These are phyloP conservation scores for Trichoderma reesei DNA, from an alignment of 495 filamentous ascomycete species.

Conservation along the genomic window DNA sequence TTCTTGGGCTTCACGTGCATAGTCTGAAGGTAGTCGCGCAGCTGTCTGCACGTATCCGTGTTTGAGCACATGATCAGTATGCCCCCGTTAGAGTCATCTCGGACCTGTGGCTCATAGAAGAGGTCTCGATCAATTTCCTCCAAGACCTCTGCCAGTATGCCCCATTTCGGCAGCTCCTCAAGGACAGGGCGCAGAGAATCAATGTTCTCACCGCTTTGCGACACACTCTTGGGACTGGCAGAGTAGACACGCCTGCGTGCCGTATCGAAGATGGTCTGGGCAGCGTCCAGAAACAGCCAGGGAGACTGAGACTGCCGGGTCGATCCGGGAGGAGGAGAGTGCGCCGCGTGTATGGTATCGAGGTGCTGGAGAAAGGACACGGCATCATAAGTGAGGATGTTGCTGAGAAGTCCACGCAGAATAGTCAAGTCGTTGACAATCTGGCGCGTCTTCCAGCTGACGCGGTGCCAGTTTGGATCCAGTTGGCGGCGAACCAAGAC, in stretches of 20 bases:
- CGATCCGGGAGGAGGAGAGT: slow-evolving; percentile 78
- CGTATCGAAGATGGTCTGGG: slow-evolving; percentile 85
- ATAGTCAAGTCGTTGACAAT: slow-evolving; percentile 84
- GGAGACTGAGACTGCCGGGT: slow-evolving; percentile 84
- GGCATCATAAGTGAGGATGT: slow-evolving; percentile 74
- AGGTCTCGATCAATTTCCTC: slow-evolving; percentile 89
- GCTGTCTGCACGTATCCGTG: slow-evolving; percentile 74
- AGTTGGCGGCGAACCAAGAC: slow-evolving; percentile 78
- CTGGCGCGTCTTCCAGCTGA: slow-evolving; percentile 88
- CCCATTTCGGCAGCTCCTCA: slow-evolving; percentile 94
- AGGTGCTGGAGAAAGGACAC: slow-evolving; percentile 89
- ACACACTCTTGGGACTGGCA: slow-evolving; percentile 25
- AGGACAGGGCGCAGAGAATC: slow-evolving; percentile 77
- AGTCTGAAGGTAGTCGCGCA: slow-evolving; percentile 81
- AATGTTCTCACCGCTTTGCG: slow-evolving; percentile 26
- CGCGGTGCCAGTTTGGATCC: slow-evolving; percentile 93
- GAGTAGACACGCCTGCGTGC: slow-evolving; percentile 86
- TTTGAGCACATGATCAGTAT: slow-evolving; percentile 94
- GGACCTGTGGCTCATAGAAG: slow-evolving; percentile 64
- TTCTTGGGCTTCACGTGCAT: slow-evolving; percentile 70
- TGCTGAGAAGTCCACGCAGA: slow-evolving; percentile 79
- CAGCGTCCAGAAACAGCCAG: slow-evolving; percentile 94
- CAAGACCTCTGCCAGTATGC: slow-evolving; percentile 70
- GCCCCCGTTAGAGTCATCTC: slow-evolving; percentile 82
- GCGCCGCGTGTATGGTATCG: slow-evolving; percentile 85